Evolutionary conservation across 345 rosid species (phyloP), one percentile per base, ranked within the genome.

Genomic region (Salix brachista): DNA sequence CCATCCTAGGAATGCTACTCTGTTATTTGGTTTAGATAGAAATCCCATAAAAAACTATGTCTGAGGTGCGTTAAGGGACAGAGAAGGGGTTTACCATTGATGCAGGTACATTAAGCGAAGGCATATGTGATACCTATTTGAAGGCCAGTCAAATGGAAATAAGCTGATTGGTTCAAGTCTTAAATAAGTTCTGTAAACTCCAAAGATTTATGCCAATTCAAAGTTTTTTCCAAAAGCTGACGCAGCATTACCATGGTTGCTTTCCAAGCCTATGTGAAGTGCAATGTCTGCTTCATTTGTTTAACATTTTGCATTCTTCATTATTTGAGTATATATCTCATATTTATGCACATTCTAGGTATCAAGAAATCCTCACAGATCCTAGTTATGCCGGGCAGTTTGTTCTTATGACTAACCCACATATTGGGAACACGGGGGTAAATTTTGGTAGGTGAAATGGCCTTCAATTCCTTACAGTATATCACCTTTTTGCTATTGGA

Each of bases 311-410:
- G 39, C 5, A 26, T 75, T 25, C 65, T 66, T 68, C 37, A 16
- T 76, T 34, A 34, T 13, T 65, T 37, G 41, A 30, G 6, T 66
- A 65, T 32, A 4, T 64, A 1, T 28, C 16, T 60, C 32, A 23
- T 58, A 17, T 36, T 44, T 61, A 32, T 66, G 65, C 72, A 36
- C 73, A 19, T n/a, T 83, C 77, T 85, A 96, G 97, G 86, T 96
- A 96, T 87, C 99, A 94, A 84, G 99, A 96, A 83, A 96, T 96
- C 82, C 91, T 96, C 1, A 94, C 97, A 16, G 99, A 94, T 80
- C 99, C 98, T 50, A 96, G 99, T 83, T 94, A 94, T 74, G 97
- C 97, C 1, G 97, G 97, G 4, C 98, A 96, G 83, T 96, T 94
- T 89, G 99, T 94, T 77, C 75, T 96, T 77, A 96, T 92, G 99